Conservation (phyloP, 1,139 yeast genomes). For the Pichia terricola region DNA sequence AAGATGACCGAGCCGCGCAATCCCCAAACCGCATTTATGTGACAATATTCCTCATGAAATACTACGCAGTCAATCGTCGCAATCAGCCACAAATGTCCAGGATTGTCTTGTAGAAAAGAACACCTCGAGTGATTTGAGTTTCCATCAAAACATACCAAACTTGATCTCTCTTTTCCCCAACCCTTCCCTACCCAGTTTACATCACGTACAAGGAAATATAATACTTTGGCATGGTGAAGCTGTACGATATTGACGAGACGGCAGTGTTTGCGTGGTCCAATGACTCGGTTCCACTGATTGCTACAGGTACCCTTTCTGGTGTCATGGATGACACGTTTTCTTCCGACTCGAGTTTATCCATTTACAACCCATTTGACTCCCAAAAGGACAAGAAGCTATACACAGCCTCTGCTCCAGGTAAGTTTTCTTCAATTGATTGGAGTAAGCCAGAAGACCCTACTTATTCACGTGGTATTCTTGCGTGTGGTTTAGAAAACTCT, state of each 20-base stretch:
- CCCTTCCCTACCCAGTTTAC: no score
- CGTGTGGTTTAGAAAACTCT: constrained; percentile 87
- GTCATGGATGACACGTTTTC: constrained; percentile 86
- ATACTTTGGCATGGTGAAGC: constrained; percentile 84
- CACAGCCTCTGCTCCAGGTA: constrained; percentile 42
- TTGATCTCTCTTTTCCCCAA: no score
- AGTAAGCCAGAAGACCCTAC: constrained; percentile 44
- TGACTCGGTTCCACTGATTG: constrained; percentile 64
- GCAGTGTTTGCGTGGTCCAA: constrained; percentile 95
- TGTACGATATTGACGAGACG: constrained; percentile 75
- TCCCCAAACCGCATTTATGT: no score
- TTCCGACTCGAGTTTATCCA: constrained; percentile 63
- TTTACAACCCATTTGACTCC: constrained; percentile 71
- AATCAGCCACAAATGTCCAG: no score
- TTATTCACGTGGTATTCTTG: constrained; percentile 47
- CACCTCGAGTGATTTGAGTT: no score
- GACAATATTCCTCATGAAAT: no score
- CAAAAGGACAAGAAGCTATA: constrained; percentile 36
- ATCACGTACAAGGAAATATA: constrained; percentile 34
- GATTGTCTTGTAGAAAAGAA: no score
- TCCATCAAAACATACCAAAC: no score
- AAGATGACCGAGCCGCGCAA: no score
- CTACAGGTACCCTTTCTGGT: constrained; percentile 90
- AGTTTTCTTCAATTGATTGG: constrained; percentile 84
- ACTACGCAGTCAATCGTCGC: no score